Evolutionary conservation across 805 yeast species (phyloP), one percentile per base, ranked within the genome.

Genomic region (Yamadazyma akitaensis): DNA sequence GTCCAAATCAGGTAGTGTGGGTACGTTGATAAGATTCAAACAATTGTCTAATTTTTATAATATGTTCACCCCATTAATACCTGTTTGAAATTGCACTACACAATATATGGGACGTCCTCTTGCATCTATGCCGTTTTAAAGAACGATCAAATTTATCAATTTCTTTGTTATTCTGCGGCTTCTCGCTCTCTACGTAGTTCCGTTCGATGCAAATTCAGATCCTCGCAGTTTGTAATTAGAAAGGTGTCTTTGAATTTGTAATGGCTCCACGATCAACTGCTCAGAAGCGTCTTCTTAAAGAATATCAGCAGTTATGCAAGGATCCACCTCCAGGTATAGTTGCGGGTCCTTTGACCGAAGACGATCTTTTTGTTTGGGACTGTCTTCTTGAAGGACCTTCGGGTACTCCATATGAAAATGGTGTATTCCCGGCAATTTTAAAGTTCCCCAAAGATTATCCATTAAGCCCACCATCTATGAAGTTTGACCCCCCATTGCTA

Each of bases 271-370:
- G 65, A 38, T 56, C 64, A 21, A 88, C 95, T 9, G 98, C 99
- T 3, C 95, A 88, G 53, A 83, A 85, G 55, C 72, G 99, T 50
- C 78, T 94, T 26, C 75, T 90, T 59, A 89, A 89, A 54, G 99
- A 94, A 64, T 85, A 85, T 62, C 92, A 88, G 62, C 96, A 89
- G 64, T 78, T 94, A 21, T 71, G 84, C 14, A 80, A 79, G 53
- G 96, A 91, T 51, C 85, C 96, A 0, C 96, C 97, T 0, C 97
- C 95, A 26, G 99, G 99, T 1, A 88, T 92, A 31, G 80, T 90
- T 5, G 99, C 99, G 0, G 96, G 96, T 1, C 99, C 99, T 0
- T 72, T 82, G 3, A 68, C 79, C 18, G 95, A 88, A 57, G 82
- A 81, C 53, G 77, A 88, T 63, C 68, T 88, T 43, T 85, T 86